These are phyloP conservation scores for Phytophthora uliginosa DNA, from an alignment of 352 stramenopile species.

Conservation along the genomic window DNA sequence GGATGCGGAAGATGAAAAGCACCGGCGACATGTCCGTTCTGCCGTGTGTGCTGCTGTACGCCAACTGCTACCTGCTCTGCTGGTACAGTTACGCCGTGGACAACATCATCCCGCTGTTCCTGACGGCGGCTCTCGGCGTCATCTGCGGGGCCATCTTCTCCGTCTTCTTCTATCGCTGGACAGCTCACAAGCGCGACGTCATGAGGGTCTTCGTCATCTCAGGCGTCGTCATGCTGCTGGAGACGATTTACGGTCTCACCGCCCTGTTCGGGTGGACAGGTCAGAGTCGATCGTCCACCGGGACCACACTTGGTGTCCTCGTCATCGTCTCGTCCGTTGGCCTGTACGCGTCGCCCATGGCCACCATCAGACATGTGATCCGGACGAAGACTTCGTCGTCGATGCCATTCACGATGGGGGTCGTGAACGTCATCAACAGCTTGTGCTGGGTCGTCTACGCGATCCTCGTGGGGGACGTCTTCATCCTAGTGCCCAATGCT, in stretches of 20 bases:
- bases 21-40: constrained; percentile 45
- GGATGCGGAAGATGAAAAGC: constrained; percentile 41
- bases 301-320: constrained; percentile 46
- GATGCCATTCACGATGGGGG: constrained; percentile 57
- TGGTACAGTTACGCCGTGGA: constrained; percentile 56
- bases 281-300: constrained; percentile 36
- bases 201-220: constrained; percentile 40
- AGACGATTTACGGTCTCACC: constrained; percentile 43
- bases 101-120: constrained; percentile 57
- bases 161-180: constrained; percentile 50
- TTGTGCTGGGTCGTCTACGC: constrained; percentile 57
- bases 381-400: constrained; percentile 53
- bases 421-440: constrained; percentile 51
- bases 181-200: constrained; percentile 34
- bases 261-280: constrained; percentile 34
- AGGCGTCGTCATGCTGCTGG: constrained; percentile 28
- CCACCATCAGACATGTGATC: constrained; percentile 46
- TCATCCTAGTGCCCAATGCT: constrained; percentile 59
- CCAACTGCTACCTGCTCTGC: constrained; percentile 41
- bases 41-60: constrained; percentile 38
- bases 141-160: constrained; percentile 43
- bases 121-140: constrained; percentile 43
- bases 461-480: constrained; percentile 31
- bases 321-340: constrained; percentile 43
- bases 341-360: constrained; percentile 45